Conservation (phyloP, 768 basidiomycete genomes). For the Pleurotus platypus region DNA sequence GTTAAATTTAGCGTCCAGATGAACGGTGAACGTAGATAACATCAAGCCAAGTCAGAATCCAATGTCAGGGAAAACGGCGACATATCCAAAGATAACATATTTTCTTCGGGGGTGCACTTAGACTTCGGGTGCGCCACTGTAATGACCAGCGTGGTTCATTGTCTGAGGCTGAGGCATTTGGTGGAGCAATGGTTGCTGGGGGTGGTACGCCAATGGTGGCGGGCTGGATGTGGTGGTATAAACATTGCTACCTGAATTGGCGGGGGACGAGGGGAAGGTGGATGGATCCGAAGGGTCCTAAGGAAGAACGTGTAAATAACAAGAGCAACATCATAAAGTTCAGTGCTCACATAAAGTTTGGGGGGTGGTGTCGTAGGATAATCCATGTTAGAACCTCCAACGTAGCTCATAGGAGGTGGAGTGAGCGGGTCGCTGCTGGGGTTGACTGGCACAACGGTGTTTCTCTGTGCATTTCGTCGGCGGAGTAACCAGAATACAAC, state of each 20-base stretch:
- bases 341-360: conserved; percentile 34
- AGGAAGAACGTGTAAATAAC: neutral
- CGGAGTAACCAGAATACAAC: conserved; percentile 28
- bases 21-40: too few relatives aligned
- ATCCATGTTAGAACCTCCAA: conserved; percentile 12
- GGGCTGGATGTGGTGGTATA: neutral
- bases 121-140: conserved; percentile 17
- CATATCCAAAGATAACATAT: neutral
- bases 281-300: conserved; percentile 12
- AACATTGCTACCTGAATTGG: neutral
- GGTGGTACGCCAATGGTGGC: neutral
- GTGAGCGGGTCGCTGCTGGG: conserved; percentile 9
- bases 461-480: conserved; percentile 16
- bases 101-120: conserved; percentile 3
- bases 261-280: conserved; percentile 8
- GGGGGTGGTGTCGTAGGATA: conserved; percentile 21
- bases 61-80: neutral
- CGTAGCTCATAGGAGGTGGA: conserved; percentile 17
- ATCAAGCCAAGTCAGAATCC: too few relatives aligned
- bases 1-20: too few relatives aligned
- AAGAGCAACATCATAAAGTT: too few relatives aligned
- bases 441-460: neutral
- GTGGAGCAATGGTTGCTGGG: neutral
- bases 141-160: neutral
- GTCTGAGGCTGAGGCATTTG: neutral